Evolutionary conservation across 371 early-diverging fungal species (phyloP), one percentile per base, ranked within the genome.

Genomic region (Syncephalis plumigaleata): DNA sequence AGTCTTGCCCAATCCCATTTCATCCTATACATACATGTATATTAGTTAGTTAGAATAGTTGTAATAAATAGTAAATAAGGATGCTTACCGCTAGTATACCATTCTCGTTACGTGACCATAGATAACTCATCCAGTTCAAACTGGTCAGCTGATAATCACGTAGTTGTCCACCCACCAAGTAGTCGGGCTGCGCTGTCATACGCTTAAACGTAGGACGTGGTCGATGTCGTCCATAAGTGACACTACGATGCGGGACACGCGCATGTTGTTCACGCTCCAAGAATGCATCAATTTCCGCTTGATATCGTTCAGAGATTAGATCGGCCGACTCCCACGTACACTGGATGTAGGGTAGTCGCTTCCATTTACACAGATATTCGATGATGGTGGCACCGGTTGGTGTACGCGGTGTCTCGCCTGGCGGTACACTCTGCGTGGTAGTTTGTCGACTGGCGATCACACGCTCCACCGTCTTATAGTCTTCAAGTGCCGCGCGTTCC

Each of bases 1-100:
- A 0, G 99, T 99, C 65, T 99, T 99, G 11, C 99, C 99, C 37
- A 99, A 65, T 22, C 98, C 98, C 91, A 87, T 84, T 64, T 86
- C 79, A 51, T 79, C 76, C 31, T 31, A 31, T 31, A 4, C 4
- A 7, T 31, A 31, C 11, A 31, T 31, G 11, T n/a, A 31, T 31
- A 31, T 7, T 7, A 4, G 31, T 31, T 31, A 31, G n/a, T 31
- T 31, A 31, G 4, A 31, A 31, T 31, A 4, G n/a, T 31, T 7
- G 31, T 31, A 31, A 11, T 31, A 31, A 7, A 31, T 31, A 31
- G 7, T 31, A 31, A 7, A 7, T 7, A 31, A 31, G 4, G 31
- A 7, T 7, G 31, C 31, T 31, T 31, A 31, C 31, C 1, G 98
- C 98, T 37, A 96, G 58, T 50, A 98, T 94, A 16, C 92, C 96